Conservation (phyloP, 495 filamentous ascomycete species). For the Penicillium herquei region DNA sequence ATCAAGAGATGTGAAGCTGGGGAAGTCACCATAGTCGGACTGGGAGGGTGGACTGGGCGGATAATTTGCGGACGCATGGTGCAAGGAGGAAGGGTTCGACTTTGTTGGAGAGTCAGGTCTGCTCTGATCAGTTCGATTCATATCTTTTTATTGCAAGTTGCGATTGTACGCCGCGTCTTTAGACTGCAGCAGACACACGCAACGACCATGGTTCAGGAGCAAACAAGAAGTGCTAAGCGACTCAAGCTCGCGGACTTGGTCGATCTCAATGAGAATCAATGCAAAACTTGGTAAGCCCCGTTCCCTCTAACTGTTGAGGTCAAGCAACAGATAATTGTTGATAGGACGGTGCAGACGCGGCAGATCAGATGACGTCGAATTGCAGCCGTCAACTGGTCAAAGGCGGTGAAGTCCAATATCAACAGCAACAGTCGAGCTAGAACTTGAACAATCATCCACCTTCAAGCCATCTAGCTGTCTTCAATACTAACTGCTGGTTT, state of each 20-base stretch:
- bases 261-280: background rate
- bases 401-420: background rate
- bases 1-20: constrained; percentile 34
- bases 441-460: too few species aligned
- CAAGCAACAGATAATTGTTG: too few species aligned
- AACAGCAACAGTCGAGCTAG: background rate
- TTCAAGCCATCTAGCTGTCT: too few species aligned
- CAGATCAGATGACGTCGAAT: background rate
- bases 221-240: background rate
- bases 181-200: background rate
- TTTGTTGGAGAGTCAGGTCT: background rate
- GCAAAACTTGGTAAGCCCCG: too few species aligned
- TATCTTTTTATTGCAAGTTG: background rate
- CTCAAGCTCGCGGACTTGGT: background rate
- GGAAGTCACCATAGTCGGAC: constrained; percentile 48
- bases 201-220: background rate
- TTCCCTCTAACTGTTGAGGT: too few species aligned
- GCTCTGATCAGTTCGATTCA: background rate
- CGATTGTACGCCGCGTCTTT: background rate
- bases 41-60: constrained; percentile 16
- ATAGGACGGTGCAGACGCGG: too few species aligned
- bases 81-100: background rate
- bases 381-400: background rate
- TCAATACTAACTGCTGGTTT: too few species aligned
- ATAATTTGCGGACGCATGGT: background rate